A percentile compares a stretch with the other conserved stretches of the same genome.
Evolutionary conservation across 1,284 basidiomycete species (phyloP).

Genomic region (Microbotryum violaceum): DNA sequence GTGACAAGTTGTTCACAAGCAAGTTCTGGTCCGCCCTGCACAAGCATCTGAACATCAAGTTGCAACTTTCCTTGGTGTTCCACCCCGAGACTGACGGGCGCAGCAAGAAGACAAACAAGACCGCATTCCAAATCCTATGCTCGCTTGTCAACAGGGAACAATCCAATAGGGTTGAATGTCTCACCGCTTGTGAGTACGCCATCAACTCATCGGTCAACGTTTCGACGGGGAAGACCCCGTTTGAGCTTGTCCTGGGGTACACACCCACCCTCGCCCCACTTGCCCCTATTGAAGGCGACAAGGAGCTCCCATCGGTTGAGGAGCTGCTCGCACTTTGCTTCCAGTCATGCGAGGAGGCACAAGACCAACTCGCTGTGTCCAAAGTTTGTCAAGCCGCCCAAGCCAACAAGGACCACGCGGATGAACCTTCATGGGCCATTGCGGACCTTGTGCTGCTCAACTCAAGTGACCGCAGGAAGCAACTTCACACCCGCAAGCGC

Average conservation of each 20-base stretch:
- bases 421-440: too few relatives aligned
- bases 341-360: too few relatives aligned
- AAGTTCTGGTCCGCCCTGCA: conserved; percentile 35
- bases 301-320: conserved; percentile 8
- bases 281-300: not conserved
- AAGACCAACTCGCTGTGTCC: too few relatives aligned
- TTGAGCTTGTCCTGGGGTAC: too few relatives aligned
- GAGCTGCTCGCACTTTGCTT: too few relatives aligned
- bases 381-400: too few relatives aligned
- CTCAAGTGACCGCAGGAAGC: too few relatives aligned
- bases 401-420: too few relatives aligned
- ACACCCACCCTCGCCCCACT: conserved; percentile 27
- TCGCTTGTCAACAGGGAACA: conserved; percentile 10
- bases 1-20: conserved; percentile 34
- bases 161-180: conserved; percentile 18
- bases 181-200: conserved; percentile 12
- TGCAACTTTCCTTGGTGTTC: conserved; percentile 45
- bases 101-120: conserved; percentile 27
- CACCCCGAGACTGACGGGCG: conserved; percentile 44
- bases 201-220: not conserved
- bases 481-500: too few relatives aligned
- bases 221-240: too few relatives aligned
- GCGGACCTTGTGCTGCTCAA: too few relatives aligned
- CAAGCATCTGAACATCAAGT: conserved; percentile 22
- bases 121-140: conserved; percentile 6